A percentile compares a stretch with the other conserved stretches of the same genome.
Conservation (phyloP, 768 basidiomycete genomes). For the Boletus coccyginus region DNA sequence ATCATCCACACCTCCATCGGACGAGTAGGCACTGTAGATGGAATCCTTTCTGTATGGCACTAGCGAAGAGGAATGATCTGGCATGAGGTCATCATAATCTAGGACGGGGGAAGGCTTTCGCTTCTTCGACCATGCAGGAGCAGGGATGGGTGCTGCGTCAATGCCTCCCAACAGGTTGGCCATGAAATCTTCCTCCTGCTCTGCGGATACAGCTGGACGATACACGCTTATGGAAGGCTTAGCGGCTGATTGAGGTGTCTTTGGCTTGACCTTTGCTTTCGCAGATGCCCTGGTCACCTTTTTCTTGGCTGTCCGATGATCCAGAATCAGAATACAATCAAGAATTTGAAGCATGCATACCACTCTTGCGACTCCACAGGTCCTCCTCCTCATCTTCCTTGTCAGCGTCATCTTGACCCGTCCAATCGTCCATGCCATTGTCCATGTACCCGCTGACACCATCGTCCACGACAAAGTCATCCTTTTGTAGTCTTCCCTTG, state of each 20-base stretch:
- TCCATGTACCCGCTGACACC: conserved; percentile 89
- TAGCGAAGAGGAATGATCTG: conserved; percentile 38
- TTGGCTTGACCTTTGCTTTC: conserved; percentile 43
- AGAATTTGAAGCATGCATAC: conserved; percentile 26
- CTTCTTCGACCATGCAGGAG: conserved; percentile 47
- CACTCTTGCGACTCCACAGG: conserved; percentile 37
- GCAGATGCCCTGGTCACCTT: conserved; percentile 12
- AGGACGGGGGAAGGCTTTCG: conserved; percentile 60
- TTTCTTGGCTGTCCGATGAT: conserved; percentile 28
- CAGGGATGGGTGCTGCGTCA: conserved; percentile 47
- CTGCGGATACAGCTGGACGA: conserved; percentile 67
- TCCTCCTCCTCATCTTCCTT: conserved; percentile 47
- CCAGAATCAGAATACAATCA: conserved; percentile 5
- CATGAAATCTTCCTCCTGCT: conserved; percentile 91
- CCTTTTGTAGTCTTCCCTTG: conserved; percentile 70
- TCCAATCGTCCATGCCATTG: conserved; percentile 96
- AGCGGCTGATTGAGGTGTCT: conserved; percentile 46
- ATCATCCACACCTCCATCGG: conserved; percentile 30
- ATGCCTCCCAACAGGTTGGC: conserved; percentile 71
- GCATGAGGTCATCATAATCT: conserved; percentile 33
- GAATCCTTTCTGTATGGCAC: conserved; percentile 32
- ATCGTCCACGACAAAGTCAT: conserved; percentile 97
- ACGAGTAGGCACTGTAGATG: conserved; percentile 37
- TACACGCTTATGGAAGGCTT: conserved; percentile 76
- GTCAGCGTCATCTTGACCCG: conserved; percentile 53